A percentile compares a stretch with the other conserved stretches of the same genome.
Evolutionary conservation across 1,139 yeast genomes (phyloP).

Genomic region (Meyerozyma sp.): DNA sequence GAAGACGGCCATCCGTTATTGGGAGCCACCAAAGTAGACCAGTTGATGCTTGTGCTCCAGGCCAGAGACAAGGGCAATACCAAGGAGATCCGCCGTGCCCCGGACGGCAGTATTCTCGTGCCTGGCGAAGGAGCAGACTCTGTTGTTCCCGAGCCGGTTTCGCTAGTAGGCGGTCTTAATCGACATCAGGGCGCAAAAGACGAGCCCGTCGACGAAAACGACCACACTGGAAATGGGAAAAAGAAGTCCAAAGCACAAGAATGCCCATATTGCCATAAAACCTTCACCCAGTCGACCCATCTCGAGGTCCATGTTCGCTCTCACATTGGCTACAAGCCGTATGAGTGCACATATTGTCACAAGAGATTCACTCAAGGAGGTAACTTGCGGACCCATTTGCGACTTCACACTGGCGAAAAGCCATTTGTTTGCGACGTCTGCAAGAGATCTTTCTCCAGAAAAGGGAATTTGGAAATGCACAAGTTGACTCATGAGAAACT

Average conservation of each 20-base stretch:
- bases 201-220: slow-evolving; percentile 15
- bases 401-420: slow-evolving; percentile 89
- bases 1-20: slow-evolving; percentile 65
- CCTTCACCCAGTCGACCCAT: slow-evolving; percentile 72
- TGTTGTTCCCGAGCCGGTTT: slow-evolving; percentile 53
- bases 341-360: slow-evolving; percentile 71
- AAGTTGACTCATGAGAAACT: slow-evolving; percentile 71
- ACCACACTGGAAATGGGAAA: slow-evolving; percentile 10
- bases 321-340: slow-evolving; percentile 75
- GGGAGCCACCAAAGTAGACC: slow-evolving; percentile 88
- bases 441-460: slow-evolving; percentile 71
- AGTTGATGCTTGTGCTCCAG: slow-evolving; percentile 82
- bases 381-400: slow-evolving; percentile 77
- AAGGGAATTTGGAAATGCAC: slow-evolving; percentile 89
- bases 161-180: slow-evolving; percentile 79
- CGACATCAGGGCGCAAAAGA: slow-evolving; percentile 43
- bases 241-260: slow-evolving; percentile 49
- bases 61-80: slow-evolving; percentile 75
- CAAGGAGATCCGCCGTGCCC: slow-evolving; percentile 53
- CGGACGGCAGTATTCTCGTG: slow-evolving; percentile 53
- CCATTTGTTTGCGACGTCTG: slow-evolving; percentile 78
- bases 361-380: slow-evolving; percentile 91
- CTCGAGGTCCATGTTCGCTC: slow-evolving; percentile 74
- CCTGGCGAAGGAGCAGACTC: slow-evolving; percentile 13
- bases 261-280: slow-evolving; percentile 65